Evolutionary conservation across 805 yeast genomes (phyloP), one percentile per base, ranked within the genome.

Genomic region (Candida krabiensis): DNA sequence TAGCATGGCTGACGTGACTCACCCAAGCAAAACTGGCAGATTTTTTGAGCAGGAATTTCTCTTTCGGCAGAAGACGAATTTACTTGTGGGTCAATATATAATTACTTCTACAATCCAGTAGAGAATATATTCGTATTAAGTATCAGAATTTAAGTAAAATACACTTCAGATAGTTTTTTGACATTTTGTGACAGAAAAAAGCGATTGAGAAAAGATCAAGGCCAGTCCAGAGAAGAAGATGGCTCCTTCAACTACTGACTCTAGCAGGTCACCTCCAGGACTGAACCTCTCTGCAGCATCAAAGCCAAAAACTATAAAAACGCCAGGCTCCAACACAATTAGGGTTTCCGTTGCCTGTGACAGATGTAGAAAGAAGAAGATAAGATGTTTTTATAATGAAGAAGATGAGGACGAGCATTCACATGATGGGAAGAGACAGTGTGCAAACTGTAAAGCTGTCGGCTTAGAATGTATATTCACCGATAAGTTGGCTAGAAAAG

Each of bases 291-390:
- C 38, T 5, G 18, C 50, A 12, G 28, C 30, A 4, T 37, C 47
- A 8, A 57, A 58, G 36, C 50, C 61, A 0, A 79, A 77, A 49
- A 74, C 77, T 28, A 86, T 86, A 40, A 74, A 75, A 46, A 75
- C 86, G 2, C 86, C 86, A 2, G 90, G 91, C 2, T 66, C 79
- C 11, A 69, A 74, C 19, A 69, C 75, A 0, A 82, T 79, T 41
- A 64, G 96, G 40, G 85, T 86, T 2, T 90, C 96, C 0, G 96
- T 88, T 56, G 96, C 96, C 0, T 88, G 96, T 61, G 96, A 88
- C 57, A 65, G 97, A 35, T 89, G 96, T 55, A 67, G 96, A 35
- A 77, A 86, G 33, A 86, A 85, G 55, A 86, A 86, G 60, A 80
- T 83, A 9, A 75, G 80, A 41, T 85, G 95, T 64, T 60, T 57